A percentile compares a stretch with the other conserved stretches of the same genome.
These are phyloP conservation scores for Pseudogymnoascus sp. DNA, from an alignment of 2,329 filamentous ascomycete species.

Conservation along the genomic window DNA sequence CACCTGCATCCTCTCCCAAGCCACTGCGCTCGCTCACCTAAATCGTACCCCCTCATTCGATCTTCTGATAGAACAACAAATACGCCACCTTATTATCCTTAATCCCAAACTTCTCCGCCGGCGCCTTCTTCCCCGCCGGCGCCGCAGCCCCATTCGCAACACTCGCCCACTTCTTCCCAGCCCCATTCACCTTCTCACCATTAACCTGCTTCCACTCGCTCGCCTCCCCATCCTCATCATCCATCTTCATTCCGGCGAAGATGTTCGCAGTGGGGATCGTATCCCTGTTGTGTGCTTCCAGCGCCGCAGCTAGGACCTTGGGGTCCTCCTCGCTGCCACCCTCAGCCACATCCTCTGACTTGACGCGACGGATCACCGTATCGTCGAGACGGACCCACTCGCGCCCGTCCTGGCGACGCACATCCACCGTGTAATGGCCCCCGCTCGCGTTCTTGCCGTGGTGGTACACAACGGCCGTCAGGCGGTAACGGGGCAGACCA, in stretches of 20 bases:
- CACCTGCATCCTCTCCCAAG: not conserved
- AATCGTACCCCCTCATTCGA: conserved; percentile 10
- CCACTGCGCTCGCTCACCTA: not conserved
- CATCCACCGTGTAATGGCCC: conserved; percentile 96
- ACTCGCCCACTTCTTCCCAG: conserved; percentile 63
- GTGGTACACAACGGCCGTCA: conserved; percentile 90
- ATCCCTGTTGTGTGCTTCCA: conserved; percentile 59
- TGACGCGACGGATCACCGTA: conserved; percentile 76
- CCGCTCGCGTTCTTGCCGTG: conserved; percentile 95
- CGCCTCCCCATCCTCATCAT: conserved; percentile 58
- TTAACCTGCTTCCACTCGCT: conserved; percentile 83
- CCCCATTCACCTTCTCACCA: conserved; percentile 36
- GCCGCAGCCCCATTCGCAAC: conserved; percentile 55
- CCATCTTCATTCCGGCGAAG: conserved; percentile 56
- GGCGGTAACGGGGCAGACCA: conserved; percentile 69
- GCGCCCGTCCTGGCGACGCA: conserved; percentile 83
- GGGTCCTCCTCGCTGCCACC: conserved; percentile 73
- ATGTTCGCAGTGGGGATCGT: conserved; percentile 52
- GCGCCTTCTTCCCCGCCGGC: conserved; percentile 39
- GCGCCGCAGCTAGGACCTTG: conserved; percentile 53
- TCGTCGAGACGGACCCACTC: conserved; percentile 97
- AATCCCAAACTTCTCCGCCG: conserved; percentile 50
- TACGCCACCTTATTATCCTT: conserved; percentile 98
- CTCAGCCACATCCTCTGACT: conserved; percentile 81
- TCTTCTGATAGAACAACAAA: conserved; percentile 78